Percentiles rank a stretch among this genome's conserved stretches.
phyloP scores from a whole-genome alignment of 192 early-diverging fungal genomes.

The Backusella tuberculispora region DNA sequence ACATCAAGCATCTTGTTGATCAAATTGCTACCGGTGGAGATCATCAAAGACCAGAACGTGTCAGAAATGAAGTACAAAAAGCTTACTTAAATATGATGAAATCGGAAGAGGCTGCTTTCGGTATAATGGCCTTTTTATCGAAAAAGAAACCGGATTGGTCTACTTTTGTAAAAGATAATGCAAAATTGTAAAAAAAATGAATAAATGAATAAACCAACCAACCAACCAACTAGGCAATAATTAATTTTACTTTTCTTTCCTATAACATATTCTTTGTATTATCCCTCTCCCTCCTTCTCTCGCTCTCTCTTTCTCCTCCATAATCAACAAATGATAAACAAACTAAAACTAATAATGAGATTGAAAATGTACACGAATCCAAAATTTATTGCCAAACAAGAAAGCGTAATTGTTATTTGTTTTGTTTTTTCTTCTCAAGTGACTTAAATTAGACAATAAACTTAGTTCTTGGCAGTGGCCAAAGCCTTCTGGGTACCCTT shows the following conservation, averaged over 20 bases:
- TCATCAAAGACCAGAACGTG: slow-evolving; percentile 32
- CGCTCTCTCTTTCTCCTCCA: not conserved
- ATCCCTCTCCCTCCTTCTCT: too few species aligned
- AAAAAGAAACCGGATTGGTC: slow-evolving; percentile 61
- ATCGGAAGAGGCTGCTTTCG: slow-evolving; percentile 61
- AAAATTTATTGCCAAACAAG: slow-evolving; percentile 12
- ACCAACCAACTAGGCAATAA: too few species aligned
- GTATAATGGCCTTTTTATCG: slow-evolving; percentile 56
- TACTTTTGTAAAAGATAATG: slow-evolving; percentile 37
- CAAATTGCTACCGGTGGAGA: slow-evolving; percentile 36
- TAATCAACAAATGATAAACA: not conserved
- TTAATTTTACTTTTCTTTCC: not conserved
- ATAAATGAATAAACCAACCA: not conserved
- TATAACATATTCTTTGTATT: not conserved
- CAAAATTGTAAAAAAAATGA: slow-evolving; percentile 31
- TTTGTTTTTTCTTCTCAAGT: not conserved
- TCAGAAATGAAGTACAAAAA: slow-evolving; percentile 22
- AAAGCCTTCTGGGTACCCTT: slow-evolving; percentile 65
- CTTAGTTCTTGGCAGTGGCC: slow-evolving; percentile 30
- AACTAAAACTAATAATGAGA: not conserved
- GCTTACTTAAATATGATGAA: slow-evolving; percentile 62
- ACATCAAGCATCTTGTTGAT: slow-evolving; percentile 56
- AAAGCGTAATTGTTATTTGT: not conserved
- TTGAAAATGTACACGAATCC: slow-evolving; percentile 7
- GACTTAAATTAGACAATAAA: slow-evolving; percentile 1